Conservation (phyloP, 768 basidiomycete genomes). For the Tulasnella sp. region DNA sequence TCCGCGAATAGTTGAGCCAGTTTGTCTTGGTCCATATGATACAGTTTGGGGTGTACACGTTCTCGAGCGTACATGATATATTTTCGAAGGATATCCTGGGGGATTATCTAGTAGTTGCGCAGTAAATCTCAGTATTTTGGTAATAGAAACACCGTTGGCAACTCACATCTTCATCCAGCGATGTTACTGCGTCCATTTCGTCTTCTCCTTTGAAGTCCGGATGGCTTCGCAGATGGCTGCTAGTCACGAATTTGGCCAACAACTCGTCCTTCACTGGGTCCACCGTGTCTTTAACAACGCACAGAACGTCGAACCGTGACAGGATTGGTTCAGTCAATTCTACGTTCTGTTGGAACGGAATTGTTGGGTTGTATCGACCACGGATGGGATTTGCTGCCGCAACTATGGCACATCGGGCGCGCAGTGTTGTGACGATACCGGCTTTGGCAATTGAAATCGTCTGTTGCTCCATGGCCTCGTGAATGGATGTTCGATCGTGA, state of each 20-base stretch:
- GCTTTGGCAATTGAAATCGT: conserved; percentile 98
- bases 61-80: conserved; percentile 99
- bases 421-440: conserved; percentile 94
- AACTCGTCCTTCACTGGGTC: conserved; percentile 96
- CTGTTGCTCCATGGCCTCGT: conserved; percentile 99
- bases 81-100: conserved; percentile 89
- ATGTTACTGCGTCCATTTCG: conserved; percentile 87
- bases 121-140: neutral
- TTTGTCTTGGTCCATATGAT: conserved; percentile 93
- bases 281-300: conserved; percentile 94
- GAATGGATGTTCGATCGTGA: conserved; percentile 91
- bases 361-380: conserved; percentile 94
- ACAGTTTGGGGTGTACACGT: conserved; percentile 80
- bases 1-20: conserved; percentile 88
- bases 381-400: conserved; percentile 97
- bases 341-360: conserved; percentile 97
- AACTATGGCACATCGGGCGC: conserved; percentile 94
- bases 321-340: conserved; percentile 97
- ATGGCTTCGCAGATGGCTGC: conserved; percentile 87
- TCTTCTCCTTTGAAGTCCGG: conserved; percentile 80
- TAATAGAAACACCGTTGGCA: no score
- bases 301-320: conserved; percentile 94
- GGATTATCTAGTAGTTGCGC: conserved; percentile 56
- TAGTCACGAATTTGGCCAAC: conserved; percentile 94
- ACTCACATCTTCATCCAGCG: conserved; percentile 79